These are phyloP conservation scores for Lentithecium fluviatile DNA, from an alignment of 495 filamentous ascomycete genomes.

Conservation along the genomic window DNA sequence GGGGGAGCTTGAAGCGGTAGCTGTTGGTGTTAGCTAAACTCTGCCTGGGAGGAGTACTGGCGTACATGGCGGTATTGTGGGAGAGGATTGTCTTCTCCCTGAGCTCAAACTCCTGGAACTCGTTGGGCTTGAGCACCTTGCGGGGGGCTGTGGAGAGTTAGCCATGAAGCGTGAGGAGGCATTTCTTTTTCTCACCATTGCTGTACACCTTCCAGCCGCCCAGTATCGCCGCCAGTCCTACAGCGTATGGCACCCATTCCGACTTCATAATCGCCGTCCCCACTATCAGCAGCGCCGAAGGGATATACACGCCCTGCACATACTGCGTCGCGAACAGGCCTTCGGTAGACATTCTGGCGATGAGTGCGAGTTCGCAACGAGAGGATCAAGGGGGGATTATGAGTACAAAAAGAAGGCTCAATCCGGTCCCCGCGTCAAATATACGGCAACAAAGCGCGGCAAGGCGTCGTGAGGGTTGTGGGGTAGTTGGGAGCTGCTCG, in stretches of 20 bases:
- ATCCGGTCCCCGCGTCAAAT: not conserved
- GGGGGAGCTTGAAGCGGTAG: conserved; percentile 87
- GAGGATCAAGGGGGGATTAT: not conserved
- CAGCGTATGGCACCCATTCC: conserved; percentile 74
- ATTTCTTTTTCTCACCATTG: conserved; percentile 50
- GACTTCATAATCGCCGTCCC: conserved; percentile 73
- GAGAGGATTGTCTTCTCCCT: conserved; percentile 89
- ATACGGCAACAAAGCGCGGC: not conserved
- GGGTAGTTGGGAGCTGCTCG: conserved; percentile 4
- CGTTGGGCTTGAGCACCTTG: conserved; percentile 80
- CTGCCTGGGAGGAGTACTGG: not conserved
- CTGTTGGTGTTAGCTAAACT: conserved; percentile 41
- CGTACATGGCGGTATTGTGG: conserved; percentile 93
- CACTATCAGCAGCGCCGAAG: conserved; percentile 74
- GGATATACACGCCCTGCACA: conserved; percentile 78
- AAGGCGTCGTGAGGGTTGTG: not conserved
- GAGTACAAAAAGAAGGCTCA: not conserved
- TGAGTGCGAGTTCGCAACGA: not conserved
- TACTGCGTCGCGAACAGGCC: conserved; percentile 48
- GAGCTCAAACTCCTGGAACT: conserved; percentile 85
- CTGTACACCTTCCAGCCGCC: conserved; percentile 63
- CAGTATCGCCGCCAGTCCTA: conserved; percentile 59
- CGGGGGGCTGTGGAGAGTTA: conserved; percentile 56
- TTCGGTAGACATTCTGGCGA: conserved; percentile 16
- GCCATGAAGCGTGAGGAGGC: not conserved